Evolutionary conservation across 257 asterid species (phyloP).

Genomic region (Apocynum venetum): DNA sequence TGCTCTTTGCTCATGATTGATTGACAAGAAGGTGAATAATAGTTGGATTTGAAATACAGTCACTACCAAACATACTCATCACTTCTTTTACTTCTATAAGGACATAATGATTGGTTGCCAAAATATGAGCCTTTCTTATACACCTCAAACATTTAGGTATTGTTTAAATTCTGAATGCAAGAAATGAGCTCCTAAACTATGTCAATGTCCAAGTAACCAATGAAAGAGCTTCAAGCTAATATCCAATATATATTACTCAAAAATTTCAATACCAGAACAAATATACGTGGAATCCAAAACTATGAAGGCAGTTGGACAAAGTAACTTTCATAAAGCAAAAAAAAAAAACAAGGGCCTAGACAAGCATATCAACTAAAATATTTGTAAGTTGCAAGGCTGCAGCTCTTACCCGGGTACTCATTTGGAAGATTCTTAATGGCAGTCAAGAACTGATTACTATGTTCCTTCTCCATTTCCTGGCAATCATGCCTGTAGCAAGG

Average conservation of each 20-base stretch:
- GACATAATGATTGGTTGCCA: background rate
- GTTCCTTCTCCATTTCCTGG: constrained; percentile 34
- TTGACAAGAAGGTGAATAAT: constrained; percentile 3
- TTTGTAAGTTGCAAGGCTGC: background rate
- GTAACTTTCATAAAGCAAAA: background rate
- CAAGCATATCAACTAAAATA: background rate
- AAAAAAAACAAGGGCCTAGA: constrained; percentile 1
- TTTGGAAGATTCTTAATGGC: constrained; percentile 48
- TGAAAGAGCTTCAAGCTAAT: background rate
- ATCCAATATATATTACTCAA: background rate
- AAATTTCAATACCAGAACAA: background rate
- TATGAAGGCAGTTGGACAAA: background rate
- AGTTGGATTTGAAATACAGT: background rate
- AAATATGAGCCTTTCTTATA: background rate
- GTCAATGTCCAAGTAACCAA: background rate
- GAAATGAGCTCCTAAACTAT: background rate
- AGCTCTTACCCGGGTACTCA: constrained; percentile 55
- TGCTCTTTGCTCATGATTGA: constrained; percentile 2
- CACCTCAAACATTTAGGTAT: constrained; percentile 3
- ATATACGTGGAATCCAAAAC: background rate
- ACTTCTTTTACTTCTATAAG: background rate
- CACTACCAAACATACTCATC: background rate
- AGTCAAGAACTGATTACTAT: constrained; percentile 41
- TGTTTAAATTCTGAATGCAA: background rate
- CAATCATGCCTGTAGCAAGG: constrained; percentile 77